Evolutionary conservation across 2,329 filamentous ascomycete genomes (phyloP), one percentile per base, ranked within the genome.

Genomic region (Talaromyces sp.): DNA sequence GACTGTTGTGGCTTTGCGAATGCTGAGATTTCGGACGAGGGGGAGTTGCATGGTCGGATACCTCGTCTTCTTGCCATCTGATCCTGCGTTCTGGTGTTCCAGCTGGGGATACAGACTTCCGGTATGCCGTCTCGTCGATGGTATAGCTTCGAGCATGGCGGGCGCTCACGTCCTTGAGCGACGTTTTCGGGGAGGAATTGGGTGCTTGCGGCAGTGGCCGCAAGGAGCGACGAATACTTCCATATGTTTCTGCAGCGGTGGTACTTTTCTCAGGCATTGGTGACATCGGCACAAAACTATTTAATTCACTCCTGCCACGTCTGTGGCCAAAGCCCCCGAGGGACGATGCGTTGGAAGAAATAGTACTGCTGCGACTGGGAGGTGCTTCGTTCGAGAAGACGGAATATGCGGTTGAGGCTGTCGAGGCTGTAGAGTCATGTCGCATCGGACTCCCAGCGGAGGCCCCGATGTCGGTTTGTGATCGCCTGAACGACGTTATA

Each of bases 251-350:
- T 35, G 86, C 85, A n/a, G 85, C 80, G 63, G 77, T 82, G 38
- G 70, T 56, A 62, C 62, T 65, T 46, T 31, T 64, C 54, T 69
- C 69, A 13, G 64, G 58, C 19, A 65, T 59, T n/a, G 65, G 65
- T 56, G 60, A 58, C n/a, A 59, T 62, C 49, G 80, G 75, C 66
- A 81, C 72, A 70, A 86, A 82, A 50, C 81, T 80, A 62, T 82
- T 82, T 60, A 84, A 84, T 79, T 95, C 90, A 76, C 90, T 93
- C 73, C 87, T 83, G 63, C 89, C 89, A 72, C 91, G 86, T 73
- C 86, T 89, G 70, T 93, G 90, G 55, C 82, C 81, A 55, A 73
- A 66, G 57, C 73, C 70, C 31, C 70, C 72, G 60, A 76, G 66
- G 29, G 69, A 69, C 59, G 85, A 91, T n/a, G 83, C 83, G 64